phyloP scores from a whole-genome alignment of 1,284 basidiomycete genomes.

The Rhodotorula sp. region DNA sequence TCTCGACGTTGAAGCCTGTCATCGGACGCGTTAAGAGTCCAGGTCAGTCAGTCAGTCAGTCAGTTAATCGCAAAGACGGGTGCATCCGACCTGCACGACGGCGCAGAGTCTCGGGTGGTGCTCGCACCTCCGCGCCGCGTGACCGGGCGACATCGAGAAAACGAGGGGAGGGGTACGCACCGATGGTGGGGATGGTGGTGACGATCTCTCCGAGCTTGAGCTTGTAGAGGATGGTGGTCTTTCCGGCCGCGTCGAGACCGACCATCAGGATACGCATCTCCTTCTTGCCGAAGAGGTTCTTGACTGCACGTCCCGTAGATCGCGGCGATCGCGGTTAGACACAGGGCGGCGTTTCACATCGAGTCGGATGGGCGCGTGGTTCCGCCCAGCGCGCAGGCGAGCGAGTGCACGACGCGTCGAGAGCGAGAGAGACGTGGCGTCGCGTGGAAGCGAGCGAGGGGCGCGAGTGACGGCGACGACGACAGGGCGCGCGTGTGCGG shows the following conservation, averaged over 20 bases:
- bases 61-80: not conserved
- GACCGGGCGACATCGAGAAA: not conserved
- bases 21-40: not conserved
- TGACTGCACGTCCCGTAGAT: slow-evolving; percentile 29
- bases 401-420: not conserved
- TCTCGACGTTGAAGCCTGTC: slow-evolving; percentile 99
- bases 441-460: slow-evolving; percentile 6
- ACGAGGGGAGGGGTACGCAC: slow-evolving; percentile 54
- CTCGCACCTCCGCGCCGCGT: not conserved
- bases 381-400: not conserved
- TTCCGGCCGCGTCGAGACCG: slow-evolving; percentile 73
- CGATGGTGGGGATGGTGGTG: slow-evolving; percentile 98
- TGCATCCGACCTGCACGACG: not conserved
- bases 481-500: not conserved
- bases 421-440: slow-evolving; percentile 12
- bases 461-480: not conserved
- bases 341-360: too few relatives aligned
- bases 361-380: not conserved
- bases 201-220: slow-evolving; percentile 99
- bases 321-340: not conserved
- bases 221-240: slow-evolving; percentile 90
- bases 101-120: not conserved
- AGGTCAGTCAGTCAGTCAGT: not conserved
- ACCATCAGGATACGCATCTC: slow-evolving; percentile 91
- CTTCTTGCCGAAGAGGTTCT: slow-evolving; percentile 86